These are phyloP conservation scores for Trichoderma koningiopsis DNA, from an alignment of 2,329 filamentous ascomycete species.

Conservation along the genomic window DNA sequence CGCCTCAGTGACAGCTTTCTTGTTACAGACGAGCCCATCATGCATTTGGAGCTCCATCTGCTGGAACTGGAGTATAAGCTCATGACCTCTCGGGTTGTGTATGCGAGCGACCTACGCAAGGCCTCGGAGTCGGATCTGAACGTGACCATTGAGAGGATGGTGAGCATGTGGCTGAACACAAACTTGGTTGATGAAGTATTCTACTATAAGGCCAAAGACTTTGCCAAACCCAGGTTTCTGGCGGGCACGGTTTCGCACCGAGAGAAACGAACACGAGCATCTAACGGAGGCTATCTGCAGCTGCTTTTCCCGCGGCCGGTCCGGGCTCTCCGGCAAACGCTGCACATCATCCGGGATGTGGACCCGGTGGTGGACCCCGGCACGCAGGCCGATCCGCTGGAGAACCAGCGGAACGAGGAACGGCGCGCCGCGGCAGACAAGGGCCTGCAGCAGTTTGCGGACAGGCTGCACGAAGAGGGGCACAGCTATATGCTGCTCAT, in stretches of 20 bases:
- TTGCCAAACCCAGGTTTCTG: conserved; percentile 29
- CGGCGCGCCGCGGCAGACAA: conserved; percentile 29
- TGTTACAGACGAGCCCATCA: conserved; percentile 32
- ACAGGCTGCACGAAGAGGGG: conserved; percentile 29
- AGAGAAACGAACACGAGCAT: conserved; percentile 31
- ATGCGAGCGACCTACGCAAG: conserved; percentile 35
- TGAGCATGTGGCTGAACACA: conserved; percentile 36
- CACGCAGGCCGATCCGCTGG: conserved; percentile 31
- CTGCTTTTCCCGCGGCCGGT: conserved; percentile 31
- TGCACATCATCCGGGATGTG: conserved; percentile 36
- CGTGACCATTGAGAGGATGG: conserved; percentile 33
- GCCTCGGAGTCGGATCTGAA: conserved; percentile 28
- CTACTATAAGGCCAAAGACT: conserved; percentile 37
- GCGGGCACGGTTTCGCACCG: conserved; percentile 27
- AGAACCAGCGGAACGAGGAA: conserved; percentile 32
- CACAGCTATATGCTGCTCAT: conserved; percentile 34
- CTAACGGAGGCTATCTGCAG: conserved; percentile 29
- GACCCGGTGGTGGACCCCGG: conserved; percentile 35
- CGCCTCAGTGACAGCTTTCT: conserved; percentile 31
- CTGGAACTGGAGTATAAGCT: conserved; percentile 38
- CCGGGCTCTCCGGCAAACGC: conserved; percentile 31
- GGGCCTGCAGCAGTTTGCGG: conserved; percentile 31
- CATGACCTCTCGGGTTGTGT: conserved; percentile 34
- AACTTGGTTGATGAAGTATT: conserved; percentile 36
- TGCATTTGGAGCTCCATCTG: conserved; percentile 35